Percentiles rank a stretch among this genome's conserved stretches.
phyloP scores from a whole-genome alignment of 106 monocot species.

The Gastrodia elata region DNA sequence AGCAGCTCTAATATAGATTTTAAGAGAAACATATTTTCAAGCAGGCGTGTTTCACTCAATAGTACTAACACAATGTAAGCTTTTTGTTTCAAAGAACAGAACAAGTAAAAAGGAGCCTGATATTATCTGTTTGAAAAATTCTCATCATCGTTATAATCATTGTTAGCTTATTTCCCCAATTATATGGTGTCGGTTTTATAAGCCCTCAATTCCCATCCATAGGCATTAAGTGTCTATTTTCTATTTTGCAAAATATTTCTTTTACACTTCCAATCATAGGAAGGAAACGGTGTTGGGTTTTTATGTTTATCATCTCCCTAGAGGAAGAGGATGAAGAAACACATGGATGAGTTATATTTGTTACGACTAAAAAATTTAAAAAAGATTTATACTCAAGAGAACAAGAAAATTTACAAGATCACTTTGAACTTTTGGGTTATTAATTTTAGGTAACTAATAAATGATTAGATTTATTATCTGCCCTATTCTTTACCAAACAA shows the following conservation, averaged over 20 bases:
- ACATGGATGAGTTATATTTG: neutral
- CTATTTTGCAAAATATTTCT: neutral
- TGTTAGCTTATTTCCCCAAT: neutral
- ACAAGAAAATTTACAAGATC: neutral
- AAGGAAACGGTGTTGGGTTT: neutral
- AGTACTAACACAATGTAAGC: neutral
- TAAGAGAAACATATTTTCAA: conserved; percentile 1
- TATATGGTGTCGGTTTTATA: neutral
- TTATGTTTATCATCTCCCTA: neutral
- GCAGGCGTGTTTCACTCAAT: neutral
- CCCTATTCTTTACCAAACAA: no score
- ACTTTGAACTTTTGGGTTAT: neutral
- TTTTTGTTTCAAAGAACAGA: neutral
- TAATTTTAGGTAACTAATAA: neutral
- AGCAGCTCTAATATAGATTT: neutral
- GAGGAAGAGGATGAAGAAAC: neutral
- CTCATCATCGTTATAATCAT: neutral
- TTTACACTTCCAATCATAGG: neutral
- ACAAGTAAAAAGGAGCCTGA: neutral
- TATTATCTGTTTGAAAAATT: neutral
- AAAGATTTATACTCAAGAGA: neutral
- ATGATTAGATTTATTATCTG: neutral
- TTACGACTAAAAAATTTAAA: neutral
- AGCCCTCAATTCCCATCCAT: neutral
- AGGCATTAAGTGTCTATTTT: neutral